Base-by-base conservation (phyloP, 768 basidiomycete genomes). In the Collybiopsis confluens region DNA sequence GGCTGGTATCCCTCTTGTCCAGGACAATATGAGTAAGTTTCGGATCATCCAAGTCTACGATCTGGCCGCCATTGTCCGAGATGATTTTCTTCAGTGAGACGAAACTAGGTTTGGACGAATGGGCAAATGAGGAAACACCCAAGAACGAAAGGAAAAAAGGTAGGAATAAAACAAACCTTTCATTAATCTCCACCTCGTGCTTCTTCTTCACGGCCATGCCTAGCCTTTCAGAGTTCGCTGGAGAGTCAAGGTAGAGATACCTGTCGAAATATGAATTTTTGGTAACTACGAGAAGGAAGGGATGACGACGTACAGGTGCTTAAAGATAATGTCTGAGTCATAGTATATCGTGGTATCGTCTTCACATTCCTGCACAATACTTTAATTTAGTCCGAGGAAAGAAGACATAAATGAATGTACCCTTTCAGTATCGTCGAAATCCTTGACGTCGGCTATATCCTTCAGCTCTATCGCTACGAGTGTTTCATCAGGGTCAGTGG, bases 181-280 rank as follows among this genome's bases (percentile, higher is more conserved):
- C 61, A 27, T 70, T 70, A 30, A 90, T 79, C 0, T 74, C 76
- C 24, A 70, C 68, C 61, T 80, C 80, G 38, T 80, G 61, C 64
- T 78, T 80, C 44, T 78, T 65, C 47, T 79, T 80, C 30, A 86
- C 73, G 2, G 57, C 43, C 76, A 96, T 81, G 10, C 77, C 81
- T 57, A 91, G 78, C 64, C 74, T 70, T 7, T 64, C 68, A 0
- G 94, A 91, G 61, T 92, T 92, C 20, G 74, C 75, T 0, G 85
- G 78, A 2, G 89, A 81, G 66, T 98, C 95, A 36, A 98, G 74
- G 68, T 97, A 98, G 68, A 96, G 94, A 59, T 82, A 84, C 57
- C 92, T 94, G n/a, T 52, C n/a, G 51, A 18, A 42, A 18, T 11
- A 43, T n/a, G 38, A 48, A 54, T n/a, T 13, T n/a, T n/a, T n/a